Base-by-base conservation (phyloP, 2,329 filamentous ascomycete genomes). In the Kalmusia sp. region DNA sequence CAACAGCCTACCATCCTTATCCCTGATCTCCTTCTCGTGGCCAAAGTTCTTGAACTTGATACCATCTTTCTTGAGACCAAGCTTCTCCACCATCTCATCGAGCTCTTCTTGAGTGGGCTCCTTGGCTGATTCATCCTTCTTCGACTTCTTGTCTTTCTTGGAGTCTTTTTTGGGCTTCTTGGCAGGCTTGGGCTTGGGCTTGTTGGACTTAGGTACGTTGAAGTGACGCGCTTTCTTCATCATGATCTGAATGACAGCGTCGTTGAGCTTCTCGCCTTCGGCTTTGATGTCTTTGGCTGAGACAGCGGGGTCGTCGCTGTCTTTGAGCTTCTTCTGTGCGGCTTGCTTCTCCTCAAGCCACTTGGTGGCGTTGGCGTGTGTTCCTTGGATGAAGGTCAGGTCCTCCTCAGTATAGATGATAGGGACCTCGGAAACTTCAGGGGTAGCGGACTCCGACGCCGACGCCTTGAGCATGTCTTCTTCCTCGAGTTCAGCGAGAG, bases 331-430 rank as follows among this genome's bases (percentile, higher is more conserved):
- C 25, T 87, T 84, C 74, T 98, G 93, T 63, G 84, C 82, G 2
- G 82, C 79, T 41, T 90, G 76, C 69, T 90, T 88, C 59, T 89
- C 84, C 27, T 87, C 83, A 17, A 99, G 81, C 93, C 93, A 99
- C 17, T 82, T 79, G 14, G 82, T 77, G 15, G 87, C 85, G 12
- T 84, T 82, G 24, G 85, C 82, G 66, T 87, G 84, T 15, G 86
- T 77, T 9, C 84, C 80, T 46, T 87, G 83, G 21, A 95, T 79
- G 41, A 82, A 78, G 35, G 82, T 80, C 27, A 96, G 79, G 66
- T 98, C 93, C 25, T 88, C 84, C 7, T 85, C 77, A 0, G 83
- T 88, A 77, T 96, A 96, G 31, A 89, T 77, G 15, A 88, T 66
- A 1, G 64, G 57, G 4, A 69, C 64, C 24, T 69, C 61, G 14